Conservation (phyloP, 1,284 basidiomycete species). For the Amylostereum chailletii region DNA sequence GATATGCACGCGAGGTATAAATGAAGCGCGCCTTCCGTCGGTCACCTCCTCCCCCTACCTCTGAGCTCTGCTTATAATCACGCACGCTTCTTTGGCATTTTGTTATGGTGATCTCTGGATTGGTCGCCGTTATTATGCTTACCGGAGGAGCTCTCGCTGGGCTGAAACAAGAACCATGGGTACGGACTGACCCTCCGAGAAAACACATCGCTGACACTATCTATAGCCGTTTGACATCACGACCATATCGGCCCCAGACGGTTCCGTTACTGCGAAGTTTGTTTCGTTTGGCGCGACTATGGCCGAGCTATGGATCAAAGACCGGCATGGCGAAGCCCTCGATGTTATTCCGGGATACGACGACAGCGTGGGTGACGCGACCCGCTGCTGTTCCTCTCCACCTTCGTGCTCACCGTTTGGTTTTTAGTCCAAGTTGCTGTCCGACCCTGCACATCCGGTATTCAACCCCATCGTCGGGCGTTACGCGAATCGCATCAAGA, state of each 20-base stretch:
- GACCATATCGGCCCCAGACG: slow-evolving; percentile 39
- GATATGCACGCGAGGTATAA: no score
- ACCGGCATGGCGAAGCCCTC: slow-evolving; percentile 32
- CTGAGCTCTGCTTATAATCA: no score
- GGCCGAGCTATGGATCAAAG: slow-evolving; percentile 44
- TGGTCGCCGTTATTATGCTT: no score
- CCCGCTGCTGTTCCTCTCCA: background rate
- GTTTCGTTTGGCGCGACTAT: slow-evolving; percentile 44
- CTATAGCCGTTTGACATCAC: slow-evolving; percentile 39
- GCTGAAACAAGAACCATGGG: background rate
- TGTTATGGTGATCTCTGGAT: no score
- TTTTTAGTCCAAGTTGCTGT: slow-evolving; percentile 28
- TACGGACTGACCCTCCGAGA: background rate
- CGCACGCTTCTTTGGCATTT: no score
- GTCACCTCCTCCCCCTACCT: no score
- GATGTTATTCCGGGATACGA: slow-evolving; percentile 48
- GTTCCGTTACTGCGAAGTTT: slow-evolving; percentile 43
- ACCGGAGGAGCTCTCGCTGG: background rate
- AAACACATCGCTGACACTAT: no score
- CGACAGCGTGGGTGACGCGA: slow-evolving; percentile 29
- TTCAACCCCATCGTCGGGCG: slow-evolving; percentile 43
- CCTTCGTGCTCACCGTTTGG: background rate
- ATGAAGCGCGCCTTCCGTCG: no score
- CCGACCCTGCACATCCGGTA: slow-evolving; percentile 39
- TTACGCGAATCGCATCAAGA: slow-evolving; percentile 44